These are phyloP conservation scores for Podosphaera aphanis DNA, from an alignment of 2,329 filamentous ascomycete species.

Conservation along the genomic window DNA sequence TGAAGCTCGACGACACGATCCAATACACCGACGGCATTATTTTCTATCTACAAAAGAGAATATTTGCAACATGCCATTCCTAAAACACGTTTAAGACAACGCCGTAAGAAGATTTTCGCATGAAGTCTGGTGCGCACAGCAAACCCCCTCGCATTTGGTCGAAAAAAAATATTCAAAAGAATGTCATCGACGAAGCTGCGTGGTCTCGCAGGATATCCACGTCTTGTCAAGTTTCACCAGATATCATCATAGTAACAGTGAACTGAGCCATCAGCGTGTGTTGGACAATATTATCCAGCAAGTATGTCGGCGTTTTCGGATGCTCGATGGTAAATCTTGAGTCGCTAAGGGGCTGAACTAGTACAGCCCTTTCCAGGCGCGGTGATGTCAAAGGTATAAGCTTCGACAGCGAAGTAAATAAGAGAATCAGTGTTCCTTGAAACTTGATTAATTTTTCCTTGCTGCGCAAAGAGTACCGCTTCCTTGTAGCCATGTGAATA, in stretches of 20 bases:
- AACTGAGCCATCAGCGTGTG: conserved; percentile 18
- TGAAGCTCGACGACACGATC: too few relatives aligned
- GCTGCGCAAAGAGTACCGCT: conserved; percentile 19
- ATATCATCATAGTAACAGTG: conserved; percentile 15
- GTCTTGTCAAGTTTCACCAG: not conserved
- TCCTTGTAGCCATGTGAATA: conserved; percentile 34
- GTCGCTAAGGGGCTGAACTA: conserved; percentile 18
- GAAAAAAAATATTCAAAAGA: too few relatives aligned
- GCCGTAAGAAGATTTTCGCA: too few relatives aligned
- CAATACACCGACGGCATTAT: too few relatives aligned
- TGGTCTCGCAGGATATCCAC: not conserved
- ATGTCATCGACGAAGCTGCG: not conserved
- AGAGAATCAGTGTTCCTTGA: conserved; percentile 36
- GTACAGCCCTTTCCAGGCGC: conserved; percentile 38
- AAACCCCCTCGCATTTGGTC: too few relatives aligned
- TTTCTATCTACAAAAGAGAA: too few relatives aligned
- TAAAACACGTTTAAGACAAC: too few relatives aligned
- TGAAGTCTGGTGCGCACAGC: too few relatives aligned
- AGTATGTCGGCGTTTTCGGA: not conserved
- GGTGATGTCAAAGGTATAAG: conserved; percentile 40
- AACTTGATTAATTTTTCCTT: conserved; percentile 8
- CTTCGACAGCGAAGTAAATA: conserved; percentile 46
- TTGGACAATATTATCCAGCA: conserved; percentile 18
- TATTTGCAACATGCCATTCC: too few relatives aligned
- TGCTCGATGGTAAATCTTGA: conserved; percentile 3